phyloP scores from a whole-genome alignment of 768 basidiomycete genomes.

The Jaapia argillacea region DNA sequence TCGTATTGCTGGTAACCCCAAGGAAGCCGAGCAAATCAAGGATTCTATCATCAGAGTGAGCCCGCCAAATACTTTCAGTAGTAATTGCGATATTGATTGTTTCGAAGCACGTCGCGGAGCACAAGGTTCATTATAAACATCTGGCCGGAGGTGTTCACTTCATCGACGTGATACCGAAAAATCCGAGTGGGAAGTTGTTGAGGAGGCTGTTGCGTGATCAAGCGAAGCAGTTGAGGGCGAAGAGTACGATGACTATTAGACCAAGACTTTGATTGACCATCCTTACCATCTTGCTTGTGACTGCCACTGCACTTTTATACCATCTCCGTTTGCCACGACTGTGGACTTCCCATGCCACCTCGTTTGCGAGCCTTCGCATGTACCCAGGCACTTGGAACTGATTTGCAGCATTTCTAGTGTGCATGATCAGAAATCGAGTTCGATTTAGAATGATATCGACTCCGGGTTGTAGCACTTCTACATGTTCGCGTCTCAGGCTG shows the following conservation, averaged over 20 bases:
- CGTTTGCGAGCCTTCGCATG: no score
- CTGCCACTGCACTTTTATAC: no score
- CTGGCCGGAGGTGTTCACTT: conserved; percentile 49
- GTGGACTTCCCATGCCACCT: no score
- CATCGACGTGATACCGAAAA: conserved; percentile 55
- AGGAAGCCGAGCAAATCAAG: conserved; percentile 30
- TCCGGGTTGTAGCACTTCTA: no score
- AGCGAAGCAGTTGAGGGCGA: conserved; percentile 22
- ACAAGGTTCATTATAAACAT: conserved; percentile 45
- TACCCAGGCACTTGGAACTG: no score
- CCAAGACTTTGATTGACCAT: conserved; percentile 21
- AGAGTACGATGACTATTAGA: neutral
- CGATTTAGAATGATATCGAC: no score
- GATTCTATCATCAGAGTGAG: conserved; percentile 44
- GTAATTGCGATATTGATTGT: neutral
- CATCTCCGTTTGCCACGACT: no score
- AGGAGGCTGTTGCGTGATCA: conserved; percentile 42
- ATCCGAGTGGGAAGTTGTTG: conserved; percentile 58
- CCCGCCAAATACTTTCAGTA: neutral
- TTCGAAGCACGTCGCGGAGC: conserved; percentile 45
- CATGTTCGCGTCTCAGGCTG: no score
- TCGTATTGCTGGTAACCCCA: conserved; percentile 21
- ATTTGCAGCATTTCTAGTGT: no score
- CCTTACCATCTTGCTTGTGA: no score
- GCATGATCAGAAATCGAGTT: no score